A percentile compares a stretch with the other conserved stretches of the same genome.
These are phyloP conservation scores for Deinandra increscens DNA, from an alignment of 129 eudicot species.

Conservation along the genomic window DNA sequence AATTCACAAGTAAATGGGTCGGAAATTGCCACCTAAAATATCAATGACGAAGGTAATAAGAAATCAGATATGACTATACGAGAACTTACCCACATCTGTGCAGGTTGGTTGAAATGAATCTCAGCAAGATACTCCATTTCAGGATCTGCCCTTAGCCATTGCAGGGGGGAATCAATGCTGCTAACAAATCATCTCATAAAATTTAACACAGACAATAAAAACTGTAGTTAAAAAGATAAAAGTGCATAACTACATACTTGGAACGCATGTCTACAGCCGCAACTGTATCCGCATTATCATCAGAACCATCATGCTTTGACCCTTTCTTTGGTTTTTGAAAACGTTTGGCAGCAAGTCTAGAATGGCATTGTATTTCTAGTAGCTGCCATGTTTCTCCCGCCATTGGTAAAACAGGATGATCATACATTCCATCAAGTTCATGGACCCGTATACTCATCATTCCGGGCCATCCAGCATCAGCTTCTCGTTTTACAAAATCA, in stretches of 20 bases:
- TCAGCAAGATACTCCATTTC: conserved; percentile 99
- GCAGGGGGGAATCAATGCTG: conserved; percentile 85
- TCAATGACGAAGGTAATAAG: neutral
- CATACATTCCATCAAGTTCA: conserved; percentile 99
- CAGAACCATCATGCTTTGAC: conserved; percentile 85
- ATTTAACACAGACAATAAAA: conserved; percentile 3
- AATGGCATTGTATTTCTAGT: conserved; percentile 93
- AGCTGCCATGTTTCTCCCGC: conserved; percentile 96
- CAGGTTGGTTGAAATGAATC: conserved; percentile 84
- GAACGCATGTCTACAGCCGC: conserved; percentile 60
- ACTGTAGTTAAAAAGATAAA: neutral
- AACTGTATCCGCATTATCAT: conserved; percentile 74
- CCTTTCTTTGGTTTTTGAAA: conserved; percentile 82
- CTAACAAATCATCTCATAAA: conserved; percentile 20
- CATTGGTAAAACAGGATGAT: conserved; percentile 96
- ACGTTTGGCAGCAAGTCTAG: conserved; percentile 89
- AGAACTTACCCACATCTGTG: conserved; percentile 94
- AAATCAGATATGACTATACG: conserved; percentile 9
- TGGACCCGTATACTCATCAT: conserved; percentile 98
- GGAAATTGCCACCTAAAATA: neutral
- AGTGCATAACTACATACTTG: conserved; percentile 50
- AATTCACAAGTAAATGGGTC: neutral
- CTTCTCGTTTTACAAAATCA: conserved; percentile 70
- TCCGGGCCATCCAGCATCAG: conserved; percentile 93
- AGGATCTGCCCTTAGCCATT: conserved; percentile 98